Base-by-base conservation (phyloP, 768 basidiomycete genomes). In the Sistotremastrum suecicum region DNA sequence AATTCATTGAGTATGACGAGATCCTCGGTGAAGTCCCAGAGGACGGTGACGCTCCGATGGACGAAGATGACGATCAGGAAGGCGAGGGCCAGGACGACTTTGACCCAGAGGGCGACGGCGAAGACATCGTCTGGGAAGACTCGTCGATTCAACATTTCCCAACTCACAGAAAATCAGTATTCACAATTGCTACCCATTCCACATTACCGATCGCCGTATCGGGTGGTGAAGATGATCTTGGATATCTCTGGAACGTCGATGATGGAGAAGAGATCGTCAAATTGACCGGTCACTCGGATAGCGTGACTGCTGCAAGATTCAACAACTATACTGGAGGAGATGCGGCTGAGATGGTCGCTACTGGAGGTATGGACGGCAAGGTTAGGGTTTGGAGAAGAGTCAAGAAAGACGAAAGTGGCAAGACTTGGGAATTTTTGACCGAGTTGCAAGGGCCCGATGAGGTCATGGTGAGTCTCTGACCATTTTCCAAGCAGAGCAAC, bases 321-420 rank as follows among this genome's bases (percentile, higher is more conserved):
- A 94, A 79, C 59, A 20, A 20, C 20, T 20, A 20, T 20, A 20
- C 20, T 20, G 20, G 20, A 20, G 20, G 20, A 20, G 55, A 67
- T 0, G 94, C 98, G 58, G 95, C 95, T 2, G 83, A 95, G 64
- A 73, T 95, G 74, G 71, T 92, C 47, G 80, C 92, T 10, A 95
- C 92, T 0, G 95, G 94, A 7, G 95, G 95, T 0, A 98, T 99
- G 95, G 95, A 99, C 56, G 95, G 95, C 6, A 81, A 78, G 59
- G 81, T 97, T 36, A 71, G 92, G 50, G 66, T 99, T 50, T 99
- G 95, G 95, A 68, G 83, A 57, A 70, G 89, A 55, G 83, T 89
- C 9, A 82, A 79, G 4, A 81, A 68, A 52, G 20, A 20, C 20
- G 78, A 80, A 39, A 64, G 80, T 49, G 84, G 79, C 65, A 74